Percentiles rank a stretch among this genome's conserved stretches.
These are phyloP conservation scores for Penicillium palitans DNA, from an alignment of 2,329 filamentous ascomycete genomes.

Conservation along the genomic window DNA sequence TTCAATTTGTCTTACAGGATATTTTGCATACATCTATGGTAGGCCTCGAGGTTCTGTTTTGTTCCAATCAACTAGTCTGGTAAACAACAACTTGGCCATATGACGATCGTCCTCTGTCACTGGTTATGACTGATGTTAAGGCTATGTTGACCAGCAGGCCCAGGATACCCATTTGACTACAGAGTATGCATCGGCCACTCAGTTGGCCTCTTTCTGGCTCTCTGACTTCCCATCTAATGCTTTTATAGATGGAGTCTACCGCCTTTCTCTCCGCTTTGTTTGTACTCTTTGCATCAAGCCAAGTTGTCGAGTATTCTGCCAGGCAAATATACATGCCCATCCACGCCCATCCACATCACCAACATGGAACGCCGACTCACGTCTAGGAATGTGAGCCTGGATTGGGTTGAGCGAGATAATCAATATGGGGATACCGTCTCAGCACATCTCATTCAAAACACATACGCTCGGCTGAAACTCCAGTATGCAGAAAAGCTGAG, in stretches of 20 bases:
- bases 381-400: conserved; percentile 3
- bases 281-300: neutral
- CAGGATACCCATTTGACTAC: neutral
- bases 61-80: neutral
- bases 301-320: neutral
- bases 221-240: neutral
- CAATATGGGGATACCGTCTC: conserved; percentile 63
- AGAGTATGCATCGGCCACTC: neutral
- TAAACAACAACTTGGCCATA: neutral
- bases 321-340: neutral
- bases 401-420: neutral
- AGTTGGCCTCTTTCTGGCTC: neutral
- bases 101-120: neutral
- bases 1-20: neutral
- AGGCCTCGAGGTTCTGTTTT: neutral
- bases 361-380: conserved; percentile 7
- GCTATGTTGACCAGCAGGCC: no score
- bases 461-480: conserved; percentile 75
- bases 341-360: neutral
- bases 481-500: conserved; percentile 73
- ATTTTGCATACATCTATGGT: neutral
- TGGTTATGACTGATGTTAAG: no score
- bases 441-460: conserved; percentile 75
- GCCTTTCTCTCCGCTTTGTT: conserved; percentile 1
- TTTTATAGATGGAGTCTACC: neutral